Base-by-base conservation (phyloP, 768 basidiomycete genomes). In the Amanita rubescens region DNA sequence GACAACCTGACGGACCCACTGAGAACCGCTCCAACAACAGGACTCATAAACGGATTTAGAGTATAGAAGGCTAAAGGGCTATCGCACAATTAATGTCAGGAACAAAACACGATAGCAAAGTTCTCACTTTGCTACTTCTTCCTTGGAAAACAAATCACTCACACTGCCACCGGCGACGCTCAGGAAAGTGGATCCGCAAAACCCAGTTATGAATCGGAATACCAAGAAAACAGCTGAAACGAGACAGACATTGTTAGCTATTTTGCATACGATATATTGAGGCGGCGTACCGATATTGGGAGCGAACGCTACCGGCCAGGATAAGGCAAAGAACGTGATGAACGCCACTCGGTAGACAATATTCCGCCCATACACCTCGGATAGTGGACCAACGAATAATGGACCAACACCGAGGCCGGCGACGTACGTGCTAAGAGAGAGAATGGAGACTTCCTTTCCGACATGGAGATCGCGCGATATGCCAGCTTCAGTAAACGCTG, bases 301-400 rank as follows among this genome's bases (percentile, higher is more conserved):
- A 1, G 86, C 77, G 56, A 92, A 90, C 1, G 87, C 85, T 5
- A 87, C 81, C 0, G 87, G 84, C 60, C 84, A 85, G 17, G 82
- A 80, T 51, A 85, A 75, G 1, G 78, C 60, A 58, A 87, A 80
- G 64, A 87, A 83, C 3, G 80, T 58, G 1, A 69, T 55, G 57
- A 84, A 90, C 0, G 85, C 84, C 3, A 73, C 59, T 15, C 74
- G 71, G 62, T 91, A 89, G 9, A 90, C 76, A 37, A 74, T 63
- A 54, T 79, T 82, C 45, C 84, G 71, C 2, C 90, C 87, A 60
- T 82, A 79, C n/a, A 87, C 75, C 57, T 85, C 79, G 17, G 71
- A 63, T 15, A 78, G 67, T 0, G 78, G 75, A 4, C 84, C 78
- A 39, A 78, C 71, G 39, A 89, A 75, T 5, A 80, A 60, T 2